Evolutionary conservation across 305 asterid species (phyloP), one percentile per base, ranked within the genome.

Genomic region (Andrographis paniculata): DNA sequence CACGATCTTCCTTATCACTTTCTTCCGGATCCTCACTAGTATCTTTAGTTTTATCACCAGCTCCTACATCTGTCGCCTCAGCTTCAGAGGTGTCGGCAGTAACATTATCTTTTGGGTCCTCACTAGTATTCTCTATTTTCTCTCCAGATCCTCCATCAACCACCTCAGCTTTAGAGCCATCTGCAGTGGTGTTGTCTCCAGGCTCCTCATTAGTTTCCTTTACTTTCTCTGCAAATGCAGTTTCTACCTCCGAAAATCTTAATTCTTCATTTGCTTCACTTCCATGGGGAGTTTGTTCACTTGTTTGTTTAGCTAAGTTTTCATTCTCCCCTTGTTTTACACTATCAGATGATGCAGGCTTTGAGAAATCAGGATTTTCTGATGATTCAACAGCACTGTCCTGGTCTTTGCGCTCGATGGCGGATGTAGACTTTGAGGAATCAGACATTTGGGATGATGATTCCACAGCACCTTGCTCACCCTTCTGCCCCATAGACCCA

Each of bases 401-500:
- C 38, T 13, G 2, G n/a, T 13, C 38, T 13, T 7, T 33, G 4
- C 61, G 70, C 63, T 56, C 63, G 5, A 41, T 39, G 38, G 75
- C 58, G 39, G 79, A 65, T 33, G 58, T 17, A 23, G 67, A 20
- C 59, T 40, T 46, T 43, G 70, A 53, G 49, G 66, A 47, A 20
- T 66, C 68, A 39, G 62, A 31, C 48, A 66, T 63, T 53, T 50
- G 76, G n/a, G n/a, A n/a, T 45, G 17, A 38, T 17, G 79, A 59
- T 57, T 64, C 88, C 39, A 22, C 48, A 52, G 60, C 47, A 47
- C 44, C 33, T 50, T 61, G 81, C 46, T 16, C 81, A 20, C 65
- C 69, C 62, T 71, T 81, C 42, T 74, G 86, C 69, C 84, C 93
- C 82, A 76, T 67, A 67, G 70, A 76, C 48, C 82, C 67, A 70